These are phyloP conservation scores for Phytopythium boreale DNA, from an alignment of 352 stramenopile genomes.

Conservation along the genomic window DNA sequence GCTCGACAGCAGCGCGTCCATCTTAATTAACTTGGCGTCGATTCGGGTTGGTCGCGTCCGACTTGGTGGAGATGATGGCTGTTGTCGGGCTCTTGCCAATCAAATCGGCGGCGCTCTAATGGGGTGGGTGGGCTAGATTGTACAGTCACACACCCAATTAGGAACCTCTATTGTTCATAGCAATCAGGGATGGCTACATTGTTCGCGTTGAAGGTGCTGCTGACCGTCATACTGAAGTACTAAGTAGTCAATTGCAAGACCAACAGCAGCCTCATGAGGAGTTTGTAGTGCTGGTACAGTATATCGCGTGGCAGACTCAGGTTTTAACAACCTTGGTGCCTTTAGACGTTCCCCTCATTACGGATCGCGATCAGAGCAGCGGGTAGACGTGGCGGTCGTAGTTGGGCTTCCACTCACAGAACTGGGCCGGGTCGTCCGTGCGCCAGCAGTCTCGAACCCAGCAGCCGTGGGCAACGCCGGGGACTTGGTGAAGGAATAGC, in stretches of 20 bases:
- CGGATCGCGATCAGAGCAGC: constrained; percentile 3
- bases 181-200: too few species aligned
- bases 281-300: too few species aligned
- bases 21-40: constrained; percentile 31
- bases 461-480: constrained; percentile 29
- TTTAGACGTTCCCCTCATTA: too few species aligned
- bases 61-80: neutral
- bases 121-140: neutral
- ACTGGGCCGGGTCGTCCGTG: neutral
- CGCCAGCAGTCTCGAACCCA: constrained; percentile 23
- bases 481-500: constrained; percentile 17
- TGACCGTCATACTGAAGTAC: too few species aligned
- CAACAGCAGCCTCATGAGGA: too few species aligned
- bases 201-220: too few species aligned
- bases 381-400: constrained; percentile 31
- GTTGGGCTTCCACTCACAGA: constrained; percentile 15
- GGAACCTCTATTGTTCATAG: too few species aligned
- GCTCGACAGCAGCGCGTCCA: constrained; percentile 34
- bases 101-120: constrained; percentile 7
- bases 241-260: too few species aligned
- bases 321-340: too few species aligned
- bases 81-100: neutral
- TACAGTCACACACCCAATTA: neutral
- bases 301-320: too few species aligned
- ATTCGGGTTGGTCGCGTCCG: neutral